A percentile compares a stretch with the other conserved stretches of the same genome.
Evolutionary conservation across 345 rosid species (phyloP).

Genomic region (Citrus unshiu): DNA sequence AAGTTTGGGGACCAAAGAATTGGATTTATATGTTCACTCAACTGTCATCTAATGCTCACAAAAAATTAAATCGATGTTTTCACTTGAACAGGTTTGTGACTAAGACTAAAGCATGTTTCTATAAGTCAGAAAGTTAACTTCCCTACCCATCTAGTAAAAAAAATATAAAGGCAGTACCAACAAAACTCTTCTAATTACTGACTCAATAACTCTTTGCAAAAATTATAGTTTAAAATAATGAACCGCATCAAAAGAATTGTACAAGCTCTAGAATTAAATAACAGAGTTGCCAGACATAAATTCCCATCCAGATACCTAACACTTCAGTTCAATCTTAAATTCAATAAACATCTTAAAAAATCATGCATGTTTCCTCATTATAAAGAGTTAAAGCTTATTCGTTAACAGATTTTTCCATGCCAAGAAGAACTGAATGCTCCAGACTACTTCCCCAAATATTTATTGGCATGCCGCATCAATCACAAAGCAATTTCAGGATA

Average conservation of each 20-base stretch:
- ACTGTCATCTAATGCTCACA: background rate
- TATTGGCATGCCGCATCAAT: background rate
- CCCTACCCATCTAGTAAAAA: background rate
- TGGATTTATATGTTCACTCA: background rate
- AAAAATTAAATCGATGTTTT: background rate
- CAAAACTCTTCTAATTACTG: background rate
- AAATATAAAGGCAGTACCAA: background rate
- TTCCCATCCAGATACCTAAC: background rate
- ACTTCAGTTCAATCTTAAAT: background rate
- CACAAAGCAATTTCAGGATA: background rate
- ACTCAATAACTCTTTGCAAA: background rate
- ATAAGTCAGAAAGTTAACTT: background rate
- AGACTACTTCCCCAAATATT: background rate
- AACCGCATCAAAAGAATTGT: background rate
- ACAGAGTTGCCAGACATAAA: background rate
- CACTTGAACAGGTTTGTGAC: background rate
- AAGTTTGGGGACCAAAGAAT: background rate
- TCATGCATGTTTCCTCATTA: background rate
- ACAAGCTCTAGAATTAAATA: background rate
- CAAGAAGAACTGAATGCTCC: background rate
- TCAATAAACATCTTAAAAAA: background rate
- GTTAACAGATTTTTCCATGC: background rate
- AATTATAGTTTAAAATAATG: background rate
- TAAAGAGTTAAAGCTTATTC: background rate
- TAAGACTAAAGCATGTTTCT: background rate